A percentile compares a stretch with the other conserved stretches of the same genome.
Evolutionary conservation across 768 basidiomycete genomes (phyloP).

Genomic region (Agaricus bisporus): DNA sequence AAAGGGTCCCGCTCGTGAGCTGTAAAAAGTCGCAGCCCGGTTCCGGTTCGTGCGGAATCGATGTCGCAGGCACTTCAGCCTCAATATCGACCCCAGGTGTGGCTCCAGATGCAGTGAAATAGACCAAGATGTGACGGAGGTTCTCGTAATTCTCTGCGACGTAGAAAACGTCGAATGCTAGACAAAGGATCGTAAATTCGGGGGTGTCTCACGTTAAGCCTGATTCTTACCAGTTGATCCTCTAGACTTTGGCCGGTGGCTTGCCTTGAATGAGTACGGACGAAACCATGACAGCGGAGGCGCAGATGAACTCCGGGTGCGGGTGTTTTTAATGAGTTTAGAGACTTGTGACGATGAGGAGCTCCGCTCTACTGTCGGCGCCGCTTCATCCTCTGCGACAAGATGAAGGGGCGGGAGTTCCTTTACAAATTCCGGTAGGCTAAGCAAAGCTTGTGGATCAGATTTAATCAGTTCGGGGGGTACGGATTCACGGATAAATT

Average conservation of each 20-base stretch:
- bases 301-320: slow-evolving; percentile 52
- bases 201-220: background rate
- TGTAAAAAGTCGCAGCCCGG: slow-evolving; percentile 49
- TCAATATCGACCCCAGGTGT: slow-evolving; percentile 47
- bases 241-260: slow-evolving; percentile 17
- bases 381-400: slow-evolving; percentile 12
- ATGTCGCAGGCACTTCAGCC: slow-evolving; percentile 58
- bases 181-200: slow-evolving; percentile 8
- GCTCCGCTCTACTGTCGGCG: slow-evolving; percentile 8
- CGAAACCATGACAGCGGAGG: slow-evolving; percentile 55
- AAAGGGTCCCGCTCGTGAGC: slow-evolving; percentile 51
- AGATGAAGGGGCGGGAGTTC: slow-evolving; percentile 34
- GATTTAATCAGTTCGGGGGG: slow-evolving; percentile 23
- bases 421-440: slow-evolving; percentile 54
- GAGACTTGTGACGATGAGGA: slow-evolving; percentile 10
- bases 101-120: slow-evolving; percentile 52
- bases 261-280: slow-evolving; percentile 25
- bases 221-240: slow-evolving; percentile 6
- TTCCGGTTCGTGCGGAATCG: slow-evolving; percentile 29
- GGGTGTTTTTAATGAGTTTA: slow-evolving; percentile 27
- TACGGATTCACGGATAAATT: slow-evolving; percentile 56
- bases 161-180: slow-evolving; percentile 41
- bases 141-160: slow-evolving; percentile 82
- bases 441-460: slow-evolving; percentile 43
- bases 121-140: slow-evolving; percentile 72